A percentile compares a stretch with the other conserved stretches of the same genome.
Conservation (phyloP, 1,139 yeast genomes). For the Meyerozyma sp. region DNA sequence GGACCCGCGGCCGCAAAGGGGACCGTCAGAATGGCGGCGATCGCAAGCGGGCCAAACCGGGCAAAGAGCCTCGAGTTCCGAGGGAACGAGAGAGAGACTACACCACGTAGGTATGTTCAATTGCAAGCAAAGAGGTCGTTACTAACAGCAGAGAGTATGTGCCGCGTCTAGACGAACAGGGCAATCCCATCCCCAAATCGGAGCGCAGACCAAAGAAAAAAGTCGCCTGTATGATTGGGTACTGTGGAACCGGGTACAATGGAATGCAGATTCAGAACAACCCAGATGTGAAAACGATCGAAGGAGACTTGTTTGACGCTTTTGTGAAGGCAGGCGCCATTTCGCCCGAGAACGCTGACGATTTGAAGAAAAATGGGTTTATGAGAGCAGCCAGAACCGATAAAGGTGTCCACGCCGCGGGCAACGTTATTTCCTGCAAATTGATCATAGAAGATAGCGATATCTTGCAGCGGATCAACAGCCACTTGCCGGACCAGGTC, state of each 20-base stretch:
- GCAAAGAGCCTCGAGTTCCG: constrained; percentile 7
- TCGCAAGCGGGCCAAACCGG: constrained; percentile 25
- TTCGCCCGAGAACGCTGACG: constrained; percentile 82
- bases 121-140: constrained; percentile 2
- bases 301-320: constrained; percentile 83
- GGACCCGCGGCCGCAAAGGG: constrained; percentile 27
- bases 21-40: constrained; percentile 33
- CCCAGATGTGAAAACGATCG: constrained; percentile 88
- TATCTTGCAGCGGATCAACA: constrained; percentile 67
- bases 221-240: constrained; percentile 90
- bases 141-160: constrained; percentile 35
- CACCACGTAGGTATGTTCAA: constrained; percentile 45
- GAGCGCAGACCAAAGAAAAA: constrained; percentile 77
- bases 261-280: constrained; percentile 87
- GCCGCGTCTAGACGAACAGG: constrained; percentile 53
- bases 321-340: constrained; percentile 87
- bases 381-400: constrained; percentile 98
- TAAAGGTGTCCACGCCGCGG: constrained; percentile 99
- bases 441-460: constrained; percentile 86
- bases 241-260: constrained; percentile 96
- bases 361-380: constrained; percentile 83
- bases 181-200: constrained; percentile 51
- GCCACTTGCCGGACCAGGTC: constrained; percentile 73
- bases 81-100: constrained; percentile 19
- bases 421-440: constrained; percentile 85